Evolutionary conservation across 768 basidiomycete genomes (phyloP), one percentile per base, ranked within the genome.

Genomic region (Tephrocybe sp.): DNA sequence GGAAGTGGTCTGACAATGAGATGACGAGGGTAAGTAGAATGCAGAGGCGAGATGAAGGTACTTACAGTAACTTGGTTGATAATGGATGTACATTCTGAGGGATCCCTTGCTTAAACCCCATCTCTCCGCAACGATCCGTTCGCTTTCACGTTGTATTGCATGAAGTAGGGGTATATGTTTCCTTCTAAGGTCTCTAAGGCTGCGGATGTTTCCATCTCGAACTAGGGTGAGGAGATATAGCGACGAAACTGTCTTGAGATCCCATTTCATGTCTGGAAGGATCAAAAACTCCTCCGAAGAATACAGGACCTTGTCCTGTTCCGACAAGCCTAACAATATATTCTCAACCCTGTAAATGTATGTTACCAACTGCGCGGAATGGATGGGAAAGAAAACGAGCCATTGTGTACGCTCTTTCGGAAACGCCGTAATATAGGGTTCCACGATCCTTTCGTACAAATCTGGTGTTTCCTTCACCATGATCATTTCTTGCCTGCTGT

Each of bases 241-340:
- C 1, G 90, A 80, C 0, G 80, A 68, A n/a, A 89, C 57, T 0
- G 83, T 89, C 19, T 72, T 78, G 23, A 84, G 76, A 64, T 98
- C 93, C 96, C 96, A 98, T 72, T 98, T 98, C 83, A 97, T 88
- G 68, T 99, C 96, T 0, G 96, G 96, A 0, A 97, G 69, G 49
- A 99, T 84, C 34, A 96, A 57, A 61, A 89, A 97, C 5, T 78
- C 73, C 0, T 79, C 66, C 11, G 75, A 77, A 1, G 84, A 78
- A 61, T 76, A 85, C 16, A 97, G 68, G 19, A 98, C 66, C 39
- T 85, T 83, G 13, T 85, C 78, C 16, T 79, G 76, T 66, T 98
- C 93, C 4, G 89, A 85, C 30, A 71, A 68, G 7, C 93, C 91
- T 0, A 74, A 75, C 4, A 98, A 74, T 46, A 98, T 89, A 55